Percentiles rank a stretch among this genome's conserved stretches.
phyloP scores from a whole-genome alignment of 148 eudicot species.

The Rhododendron molle region DNA sequence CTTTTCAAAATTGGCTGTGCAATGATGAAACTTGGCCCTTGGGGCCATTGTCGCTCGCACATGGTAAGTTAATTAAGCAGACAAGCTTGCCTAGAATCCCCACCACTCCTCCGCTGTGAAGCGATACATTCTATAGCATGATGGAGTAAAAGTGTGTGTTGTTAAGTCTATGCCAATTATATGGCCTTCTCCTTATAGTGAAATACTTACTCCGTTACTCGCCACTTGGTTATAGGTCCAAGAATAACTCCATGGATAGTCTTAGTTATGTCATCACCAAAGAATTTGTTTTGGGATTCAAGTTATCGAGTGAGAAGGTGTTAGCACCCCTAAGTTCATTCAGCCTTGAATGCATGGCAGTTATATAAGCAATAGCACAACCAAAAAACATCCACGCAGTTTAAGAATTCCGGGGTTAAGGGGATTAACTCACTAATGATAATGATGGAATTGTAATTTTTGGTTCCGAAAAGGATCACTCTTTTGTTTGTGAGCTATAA shows the following conservation, averaged over 20 bases:
- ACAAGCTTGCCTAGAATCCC: no score
- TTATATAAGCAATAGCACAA: neutral
- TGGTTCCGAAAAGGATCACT: neutral
- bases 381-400: neutral
- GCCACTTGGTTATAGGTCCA: neutral
- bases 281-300: neutral
- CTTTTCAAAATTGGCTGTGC: no score
- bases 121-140: neutral
- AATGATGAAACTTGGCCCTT: neutral
- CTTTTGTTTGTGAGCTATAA: no score
- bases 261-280: neutral
- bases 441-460: neutral
- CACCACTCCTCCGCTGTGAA: no score
- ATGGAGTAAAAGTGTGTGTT: no score
- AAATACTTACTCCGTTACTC: neutral
- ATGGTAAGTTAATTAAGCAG: no score
- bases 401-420: neutral
- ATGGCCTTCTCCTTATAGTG: neutral
- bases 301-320: neutral
- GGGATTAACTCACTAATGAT: neutral
- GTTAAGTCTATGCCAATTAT: no score
- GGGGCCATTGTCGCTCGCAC: no score
- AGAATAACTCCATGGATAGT: neutral
- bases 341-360: neutral
- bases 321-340: neutral